Evolutionary conservation across 164 flowering plant species (phyloP).

Genomic region (Kalanchoe fedtschenkoi): DNA sequence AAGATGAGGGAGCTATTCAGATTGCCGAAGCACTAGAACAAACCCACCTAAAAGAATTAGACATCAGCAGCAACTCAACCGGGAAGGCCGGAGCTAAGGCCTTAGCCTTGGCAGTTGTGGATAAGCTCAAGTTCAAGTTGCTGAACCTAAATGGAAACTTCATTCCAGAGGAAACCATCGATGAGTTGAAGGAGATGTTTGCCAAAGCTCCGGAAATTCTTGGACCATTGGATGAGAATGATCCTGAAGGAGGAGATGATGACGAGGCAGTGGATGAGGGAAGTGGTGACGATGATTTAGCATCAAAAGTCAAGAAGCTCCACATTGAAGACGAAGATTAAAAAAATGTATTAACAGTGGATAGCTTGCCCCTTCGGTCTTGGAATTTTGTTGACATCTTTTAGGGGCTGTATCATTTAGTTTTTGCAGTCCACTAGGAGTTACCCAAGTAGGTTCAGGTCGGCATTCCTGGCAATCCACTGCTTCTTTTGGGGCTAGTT

Average conservation of each 20-base stretch:
- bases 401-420: too few relatives aligned
- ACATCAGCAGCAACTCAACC: slow-evolving; percentile 45
- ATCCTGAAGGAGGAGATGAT: slow-evolving; percentile 61
- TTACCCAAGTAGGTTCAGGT: too few relatives aligned
- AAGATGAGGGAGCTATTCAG: slow-evolving; percentile 55
- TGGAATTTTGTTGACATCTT: too few relatives aligned
- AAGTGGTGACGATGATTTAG: slow-evolving; percentile 32
- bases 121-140: slow-evolving; percentile 44
- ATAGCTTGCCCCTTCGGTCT: too few relatives aligned
- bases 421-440: too few relatives aligned
- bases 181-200: slow-evolving; percentile 62
- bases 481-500: too few relatives aligned
- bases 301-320: slow-evolving; percentile 40
- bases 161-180: slow-evolving; percentile 80
- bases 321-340: slow-evolving; percentile 33
- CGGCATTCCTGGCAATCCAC: too few relatives aligned
- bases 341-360: too few relatives aligned
- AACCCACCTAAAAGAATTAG: slow-evolving; percentile 45
- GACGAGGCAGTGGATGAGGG: slow-evolving; percentile 32
- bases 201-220: slow-evolving; percentile 44
- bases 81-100: slow-evolving; percentile 61
- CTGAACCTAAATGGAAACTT: slow-evolving; percentile 62
- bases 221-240: slow-evolving; percentile 77
- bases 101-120: slow-evolving; percentile 42
- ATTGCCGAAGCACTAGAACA: slow-evolving; percentile 45